These are phyloP conservation scores for Fusarium cicatricum DNA, from an alignment of 2,329 filamentous ascomycete genomes.

Conservation along the genomic window DNA sequence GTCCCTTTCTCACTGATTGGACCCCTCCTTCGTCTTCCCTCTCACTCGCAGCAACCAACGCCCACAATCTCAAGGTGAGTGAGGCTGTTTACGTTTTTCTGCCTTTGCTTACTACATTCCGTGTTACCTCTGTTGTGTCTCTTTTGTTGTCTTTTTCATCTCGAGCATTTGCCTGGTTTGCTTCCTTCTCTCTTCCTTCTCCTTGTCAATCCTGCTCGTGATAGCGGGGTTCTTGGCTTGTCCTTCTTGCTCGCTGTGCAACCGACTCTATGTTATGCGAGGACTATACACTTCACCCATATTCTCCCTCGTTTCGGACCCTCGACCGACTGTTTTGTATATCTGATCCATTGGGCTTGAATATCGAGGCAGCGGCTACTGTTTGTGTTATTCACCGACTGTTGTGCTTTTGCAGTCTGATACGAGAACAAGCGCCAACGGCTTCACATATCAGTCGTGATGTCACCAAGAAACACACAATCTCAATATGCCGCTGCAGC, in stretches of 20 bases:
- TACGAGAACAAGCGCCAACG: slow-evolving; percentile 2
- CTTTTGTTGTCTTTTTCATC: slow-evolving; percentile 31
- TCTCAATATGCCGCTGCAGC: slow-evolving; percentile 27
- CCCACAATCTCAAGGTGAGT: slow-evolving; percentile 38
- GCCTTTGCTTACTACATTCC: slow-evolving; percentile 31
- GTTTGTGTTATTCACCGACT: background rate
- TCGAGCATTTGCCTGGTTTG: slow-evolving; percentile 8
- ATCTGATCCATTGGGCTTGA: background rate
- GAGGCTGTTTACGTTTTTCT: slow-evolving; percentile 29
- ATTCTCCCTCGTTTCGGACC: background rate
- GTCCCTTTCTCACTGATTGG: slow-evolving; percentile 37
- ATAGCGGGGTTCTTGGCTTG: slow-evolving; percentile 26
- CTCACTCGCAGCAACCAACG: slow-evolving; percentile 37
- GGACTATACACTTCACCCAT: slow-evolving; percentile 19
- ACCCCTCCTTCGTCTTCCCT: slow-evolving; percentile 34
- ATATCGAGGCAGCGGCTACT: slow-evolving; percentile 3
- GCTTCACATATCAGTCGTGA: slow-evolving; percentile 15
- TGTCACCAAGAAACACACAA: slow-evolving; percentile 12
- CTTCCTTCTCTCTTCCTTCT: background rate
- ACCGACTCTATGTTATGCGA: slow-evolving; percentile 18
- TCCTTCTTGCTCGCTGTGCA: slow-evolving; percentile 13
- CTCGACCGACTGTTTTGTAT: background rate
- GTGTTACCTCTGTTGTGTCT: slow-evolving; percentile 9
- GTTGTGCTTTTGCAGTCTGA: background rate
- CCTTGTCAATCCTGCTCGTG: slow-evolving; percentile 1